A percentile compares a stretch with the other conserved stretches of the same genome.
These are phyloP conservation scores for Testicularia cyperi DNA, from an alignment of 1,284 basidiomycete species.

Conservation along the genomic window DNA sequence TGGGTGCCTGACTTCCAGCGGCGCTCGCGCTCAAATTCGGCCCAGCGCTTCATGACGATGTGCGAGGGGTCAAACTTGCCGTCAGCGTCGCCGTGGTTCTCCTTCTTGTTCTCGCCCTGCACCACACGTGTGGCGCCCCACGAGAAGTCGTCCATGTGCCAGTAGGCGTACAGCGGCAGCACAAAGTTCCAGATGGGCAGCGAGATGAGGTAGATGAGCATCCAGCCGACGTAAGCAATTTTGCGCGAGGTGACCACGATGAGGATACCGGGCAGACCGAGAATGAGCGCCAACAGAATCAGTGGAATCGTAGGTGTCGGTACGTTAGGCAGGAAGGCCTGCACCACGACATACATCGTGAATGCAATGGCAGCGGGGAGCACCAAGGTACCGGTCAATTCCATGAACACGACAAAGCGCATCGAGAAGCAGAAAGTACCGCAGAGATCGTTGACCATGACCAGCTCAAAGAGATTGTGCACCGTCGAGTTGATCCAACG, in stretches of 20 bases:
- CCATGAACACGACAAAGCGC: constrained; percentile 63
- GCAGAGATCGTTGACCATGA: constrained; percentile 63
- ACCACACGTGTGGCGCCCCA: constrained; percentile 62
- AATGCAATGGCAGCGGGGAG: constrained; percentile 63
- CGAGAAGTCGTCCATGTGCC: constrained; percentile 62
- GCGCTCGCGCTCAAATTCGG: constrained; percentile 93
- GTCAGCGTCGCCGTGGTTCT: constrained; percentile 60
- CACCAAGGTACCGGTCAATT: constrained; percentile 62
- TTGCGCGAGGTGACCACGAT: constrained; percentile 62
- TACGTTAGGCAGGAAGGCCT: constrained; percentile 50
- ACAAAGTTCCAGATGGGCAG: constrained; percentile 63
- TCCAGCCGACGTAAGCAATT: constrained; percentile 62
- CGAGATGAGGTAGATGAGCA: constrained; percentile 62
- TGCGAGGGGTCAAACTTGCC: constrained; percentile 93
- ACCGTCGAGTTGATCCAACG: constrained; percentile 64
- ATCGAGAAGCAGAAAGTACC: constrained; percentile 64
- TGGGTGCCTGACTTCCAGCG: constrained; percentile 84
- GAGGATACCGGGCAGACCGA: constrained; percentile 63
- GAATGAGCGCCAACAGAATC: constrained; percentile 61
- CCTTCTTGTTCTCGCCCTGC: constrained; percentile 57
- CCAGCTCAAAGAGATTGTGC: constrained; percentile 63
- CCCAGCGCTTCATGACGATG: constrained; percentile 99
- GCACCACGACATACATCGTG: constrained; percentile 60
- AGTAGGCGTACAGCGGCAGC: constrained; percentile 59
- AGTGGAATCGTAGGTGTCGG: constrained; percentile 51